Evolutionary conservation across 306 rosid genomes (phyloP), one percentile per base, ranked within the genome.

Genomic region (Ormosia semicastrata): DNA sequence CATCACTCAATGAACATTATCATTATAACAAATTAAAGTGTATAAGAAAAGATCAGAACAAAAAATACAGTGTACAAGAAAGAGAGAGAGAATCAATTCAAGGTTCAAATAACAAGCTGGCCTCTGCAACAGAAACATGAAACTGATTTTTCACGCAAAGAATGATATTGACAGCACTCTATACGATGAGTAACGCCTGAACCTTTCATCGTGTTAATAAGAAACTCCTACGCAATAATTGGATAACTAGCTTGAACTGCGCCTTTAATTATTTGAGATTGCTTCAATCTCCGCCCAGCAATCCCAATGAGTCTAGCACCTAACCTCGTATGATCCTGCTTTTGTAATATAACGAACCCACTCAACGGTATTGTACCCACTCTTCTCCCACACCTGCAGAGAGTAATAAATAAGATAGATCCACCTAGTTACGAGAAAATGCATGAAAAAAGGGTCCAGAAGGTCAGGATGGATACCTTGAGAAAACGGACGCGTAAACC

Each of bases 311-410:
- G 67, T 83, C 88, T 90, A 96, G 90, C 97, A 91, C 88, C 99
- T 90, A 79, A 96, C 79, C 86, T 96, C 99, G 39, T 96, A 93
- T 6, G 99, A 92, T 58, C 99, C 99, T 1, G 94, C 99, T 84
- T 96, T 96, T 9, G 97, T 96, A 67, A 96, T 96, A 77, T 93
- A 93, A 74, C 97, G 98, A 89, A 96, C 99, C 99, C 99, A 96
- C 85, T 96, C 99, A 6, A 96, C 99, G 4, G 99, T 96, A 85
- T 92, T 93, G 92, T 96, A 93, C 33, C 99, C 98, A 49, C 98
- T 96, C 91, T 93, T 96, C 89, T 96, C 98, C 99, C 99, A 93
- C 11, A 96, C 99, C 99, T 96, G 85, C 85, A 86, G 24, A 71
- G 68, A 79, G 49, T 46, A 14, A 76, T 56, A 6, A 17, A 73